A percentile compares a stretch with the other conserved stretches of the same genome.
These are phyloP conservation scores for Coniella lustricola DNA, from an alignment of 2,329 filamentous ascomycete genomes.

Conservation along the genomic window DNA sequence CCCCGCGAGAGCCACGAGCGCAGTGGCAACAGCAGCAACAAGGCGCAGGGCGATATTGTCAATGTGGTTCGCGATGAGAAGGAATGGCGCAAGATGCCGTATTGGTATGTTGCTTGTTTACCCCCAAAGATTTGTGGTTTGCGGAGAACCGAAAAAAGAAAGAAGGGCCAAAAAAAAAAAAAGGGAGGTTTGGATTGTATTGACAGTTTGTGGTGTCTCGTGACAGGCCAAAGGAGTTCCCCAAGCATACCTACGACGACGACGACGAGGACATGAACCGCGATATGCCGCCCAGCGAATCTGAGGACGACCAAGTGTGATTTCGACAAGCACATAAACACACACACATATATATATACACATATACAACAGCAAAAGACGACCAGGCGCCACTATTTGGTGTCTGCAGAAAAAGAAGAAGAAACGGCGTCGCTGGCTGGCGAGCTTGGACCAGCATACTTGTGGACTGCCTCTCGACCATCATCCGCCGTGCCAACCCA, in stretches of 20 bases:
- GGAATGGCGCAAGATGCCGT: constrained; percentile 79
- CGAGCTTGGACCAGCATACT: too few species aligned
- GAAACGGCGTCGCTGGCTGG: background rate
- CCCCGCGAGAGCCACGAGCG: constrained; percentile 55
- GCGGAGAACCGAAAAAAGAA: background rate
- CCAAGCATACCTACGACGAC: constrained; percentile 53
- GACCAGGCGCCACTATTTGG: background rate
- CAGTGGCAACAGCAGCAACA: constrained; percentile 48
- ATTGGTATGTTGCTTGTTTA: constrained; percentile 60
- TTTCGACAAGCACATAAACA: background rate
- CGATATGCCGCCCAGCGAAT: constrained; percentile 76
- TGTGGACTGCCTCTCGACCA: background rate
- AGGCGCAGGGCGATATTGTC: constrained; percentile 80
- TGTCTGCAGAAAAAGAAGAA: background rate
- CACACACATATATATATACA: background rate
- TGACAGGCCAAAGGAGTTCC: constrained; percentile 78
- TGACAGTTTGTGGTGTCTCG: background rate
- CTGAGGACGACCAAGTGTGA: constrained; percentile 59
- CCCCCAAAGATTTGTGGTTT: too few species aligned
- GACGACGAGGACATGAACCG: constrained; percentile 72
- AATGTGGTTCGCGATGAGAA: constrained; percentile 91
- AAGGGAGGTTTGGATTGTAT: too few species aligned
- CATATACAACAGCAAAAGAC: background rate
- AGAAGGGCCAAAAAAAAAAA: too few species aligned
- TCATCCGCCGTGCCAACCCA: constrained; percentile 51